Percentiles rank a stretch among this genome's conserved stretches.
phyloP scores from a whole-genome alignment of 305 asterid species.

The Coffea humblotiana region DNA sequence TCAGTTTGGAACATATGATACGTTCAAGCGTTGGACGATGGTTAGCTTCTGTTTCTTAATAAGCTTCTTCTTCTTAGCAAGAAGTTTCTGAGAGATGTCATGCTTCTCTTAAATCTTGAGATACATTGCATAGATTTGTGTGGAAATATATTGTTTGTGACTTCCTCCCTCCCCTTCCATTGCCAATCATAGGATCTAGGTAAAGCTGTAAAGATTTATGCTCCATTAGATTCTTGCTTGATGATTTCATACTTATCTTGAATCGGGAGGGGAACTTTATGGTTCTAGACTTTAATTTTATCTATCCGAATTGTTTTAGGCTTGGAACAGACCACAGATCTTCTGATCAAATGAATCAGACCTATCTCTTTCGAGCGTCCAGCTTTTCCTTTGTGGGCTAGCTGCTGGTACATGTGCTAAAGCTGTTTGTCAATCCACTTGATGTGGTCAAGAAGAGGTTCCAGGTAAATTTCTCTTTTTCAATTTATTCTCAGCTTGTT shows the following conservation, averaged over 20 bases:
- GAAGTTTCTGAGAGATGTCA: background rate
- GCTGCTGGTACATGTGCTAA: slow-evolving; percentile 90
- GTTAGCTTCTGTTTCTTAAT: slow-evolving; percentile 29
- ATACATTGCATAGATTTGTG: background rate
- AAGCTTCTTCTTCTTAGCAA: background rate
- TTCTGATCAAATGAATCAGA: slow-evolving; percentile 31
- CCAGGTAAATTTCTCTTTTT: slow-evolving; percentile 50
- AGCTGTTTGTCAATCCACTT: slow-evolving; percentile 91
- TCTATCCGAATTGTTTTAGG: slow-evolving; percentile 39
- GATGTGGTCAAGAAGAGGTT: slow-evolving; percentile 96
- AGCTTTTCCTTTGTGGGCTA: slow-evolving; percentile 77
- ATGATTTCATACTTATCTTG: background rate
- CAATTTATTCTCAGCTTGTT: background rate
- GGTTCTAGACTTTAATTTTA: slow-evolving; percentile 1
- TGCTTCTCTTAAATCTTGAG: background rate
- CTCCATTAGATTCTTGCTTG: background rate
- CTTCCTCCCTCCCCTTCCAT: background rate
- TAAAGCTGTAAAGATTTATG: background rate
- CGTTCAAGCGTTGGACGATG: slow-evolving; percentile 87
- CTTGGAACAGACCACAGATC: slow-evolving; percentile 56
- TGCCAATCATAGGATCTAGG: background rate
- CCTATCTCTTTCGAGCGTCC: slow-evolving; percentile 63
- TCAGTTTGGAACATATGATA: slow-evolving; percentile 91
- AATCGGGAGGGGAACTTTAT: background rate
- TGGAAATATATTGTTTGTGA: background rate